Evolutionary conservation across 129 eudicot species (phyloP), one percentile per base, ranked within the genome.

Genomic region (Mikania micrantha): DNA sequence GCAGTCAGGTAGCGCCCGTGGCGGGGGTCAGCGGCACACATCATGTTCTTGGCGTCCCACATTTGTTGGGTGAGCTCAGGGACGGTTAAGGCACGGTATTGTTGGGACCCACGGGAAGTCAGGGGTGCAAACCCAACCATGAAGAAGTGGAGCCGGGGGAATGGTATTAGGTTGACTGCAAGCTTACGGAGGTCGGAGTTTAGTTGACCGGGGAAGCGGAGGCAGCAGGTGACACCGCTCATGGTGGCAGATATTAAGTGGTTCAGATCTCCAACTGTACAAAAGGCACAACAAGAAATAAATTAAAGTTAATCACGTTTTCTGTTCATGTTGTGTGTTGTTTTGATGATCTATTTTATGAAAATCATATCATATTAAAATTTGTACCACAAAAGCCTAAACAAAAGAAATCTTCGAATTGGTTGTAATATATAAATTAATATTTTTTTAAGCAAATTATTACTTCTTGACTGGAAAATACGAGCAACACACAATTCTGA

Each of bases 221-320:
- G 88, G 72, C 96, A 88, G 83, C 96, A 88, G 17, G 96, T 88
- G 45, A 88, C 96, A 10, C 96, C 96, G 20, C 88, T 82, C 96
- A 88, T 88, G 38, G 96, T 88, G 36, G 96, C 90, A 5, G 96
- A 88, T 54, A 88, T 88, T 47, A 88, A 75, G 72, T 88, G 96
- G 71, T 88, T 88, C 81, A 88, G 67, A 63, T 88, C 96, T 56
- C 96, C 96, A 75, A 88, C 96, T 88, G 71, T 39, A 56, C 9
- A 25, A 12, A 12, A 56, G 61, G 11, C 36, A 56, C 58, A 72
- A 7, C n/a, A n/a, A n/a, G n/a, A n/a, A n/a, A n/a, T n/a, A n/a
- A n/a, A n/a, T n/a, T n/a, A n/a, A n/a, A n/a, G n/a, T n/a, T n/a
- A n/a, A n/a, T n/a, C n/a, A n/a, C n/a, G n/a, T n/a, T n/a, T n/a